phyloP scores from a whole-genome alignment of 306 rosid genomes.

The Casuarina cunninghamiana region DNA sequence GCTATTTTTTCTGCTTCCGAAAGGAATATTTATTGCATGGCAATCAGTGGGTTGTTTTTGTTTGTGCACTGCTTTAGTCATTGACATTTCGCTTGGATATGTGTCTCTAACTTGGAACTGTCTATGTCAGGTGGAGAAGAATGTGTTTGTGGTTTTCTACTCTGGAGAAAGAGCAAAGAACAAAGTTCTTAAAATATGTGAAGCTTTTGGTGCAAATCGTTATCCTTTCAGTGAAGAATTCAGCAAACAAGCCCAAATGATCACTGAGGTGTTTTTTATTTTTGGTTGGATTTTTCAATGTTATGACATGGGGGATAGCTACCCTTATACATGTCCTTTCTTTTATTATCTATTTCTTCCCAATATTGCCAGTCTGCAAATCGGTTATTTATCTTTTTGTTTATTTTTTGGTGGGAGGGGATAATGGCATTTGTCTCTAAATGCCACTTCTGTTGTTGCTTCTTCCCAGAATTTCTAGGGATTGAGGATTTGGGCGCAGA shows the following conservation, averaged over 20 bases:
- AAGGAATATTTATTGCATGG: conserved; percentile 1
- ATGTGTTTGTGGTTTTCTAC: conserved; percentile 87
- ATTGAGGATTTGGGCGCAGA: too few species aligned
- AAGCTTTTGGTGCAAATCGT: conserved; percentile 96
- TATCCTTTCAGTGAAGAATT: conserved; percentile 82
- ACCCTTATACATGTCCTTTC: background rate
- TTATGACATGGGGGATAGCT: conserved; percentile 10
- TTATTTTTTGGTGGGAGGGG: background rate
- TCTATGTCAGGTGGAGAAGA: conserved; percentile 76
- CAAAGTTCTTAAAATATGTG: conserved; percentile 94
- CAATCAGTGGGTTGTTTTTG: background rate
- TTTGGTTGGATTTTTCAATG: conserved; percentile 23
- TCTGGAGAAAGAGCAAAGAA: conserved; percentile 86
- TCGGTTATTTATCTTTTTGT: background rate
- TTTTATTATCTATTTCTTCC: conserved; percentile 3
- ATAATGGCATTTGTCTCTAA: too few species aligned
- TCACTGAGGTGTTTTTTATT: conserved; percentile 40
- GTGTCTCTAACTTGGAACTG: conserved; percentile 22
- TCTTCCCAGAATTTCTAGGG: background rate
- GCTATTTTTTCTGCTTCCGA: background rate
- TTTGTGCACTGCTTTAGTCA: conserved; percentile 8
- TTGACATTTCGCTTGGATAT: conserved; percentile 2
- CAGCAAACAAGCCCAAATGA: conserved; percentile 42
- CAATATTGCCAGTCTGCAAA: background rate
- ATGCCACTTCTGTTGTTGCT: too few species aligned